Percentiles rank a stretch among this genome's conserved stretches.
Conservation (phyloP, 768 basidiomycete species). For the Nidularia pulvinata region DNA sequence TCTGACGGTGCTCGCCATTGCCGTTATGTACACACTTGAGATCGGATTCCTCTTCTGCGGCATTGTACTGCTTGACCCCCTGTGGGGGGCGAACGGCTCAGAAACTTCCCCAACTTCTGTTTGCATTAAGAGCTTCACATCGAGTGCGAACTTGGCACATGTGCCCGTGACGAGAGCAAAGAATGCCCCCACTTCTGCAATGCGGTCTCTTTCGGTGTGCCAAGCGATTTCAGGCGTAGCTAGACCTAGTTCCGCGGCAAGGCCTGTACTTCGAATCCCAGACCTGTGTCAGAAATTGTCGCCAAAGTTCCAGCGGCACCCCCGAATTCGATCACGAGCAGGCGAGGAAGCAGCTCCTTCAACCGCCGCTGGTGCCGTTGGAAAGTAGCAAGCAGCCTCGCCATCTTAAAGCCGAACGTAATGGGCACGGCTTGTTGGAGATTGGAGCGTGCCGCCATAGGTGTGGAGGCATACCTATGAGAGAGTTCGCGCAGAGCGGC, state of each 20-base stretch:
- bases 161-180: slow-evolving; percentile 42
- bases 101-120: slow-evolving; percentile 44
- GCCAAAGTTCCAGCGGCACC: slow-evolving; percentile 46
- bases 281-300: slow-evolving; percentile 33
- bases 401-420: slow-evolving; percentile 44
- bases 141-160: slow-evolving; percentile 42
- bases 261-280: slow-evolving; percentile 28
- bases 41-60: slow-evolving; percentile 51
- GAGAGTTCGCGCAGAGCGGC: slow-evolving; percentile 22
- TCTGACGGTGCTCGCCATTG: slow-evolving; percentile 37
- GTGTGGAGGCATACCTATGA: slow-evolving; percentile 28
- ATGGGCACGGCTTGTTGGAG: slow-evolving; percentile 49
- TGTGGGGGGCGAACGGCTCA: slow-evolving; percentile 39
- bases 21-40: slow-evolving; percentile 40
- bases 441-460: slow-evolving; percentile 46
- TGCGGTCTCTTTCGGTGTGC: slow-evolving; percentile 42
- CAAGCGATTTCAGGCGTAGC: slow-evolving; percentile 29
- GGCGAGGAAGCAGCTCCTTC: slow-evolving; percentile 28
- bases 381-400: slow-evolving; percentile 41
- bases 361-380: slow-evolving; percentile 34
- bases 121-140: slow-evolving; percentile 46
- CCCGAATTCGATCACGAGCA: slow-evolving; percentile 40
- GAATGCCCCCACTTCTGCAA: slow-evolving; percentile 39
- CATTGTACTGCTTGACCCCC: slow-evolving; percentile 49
- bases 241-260: slow-evolving; percentile 23